These are phyloP conservation scores for Bondarzewia mesenterica DNA, from an alignment of 1,284 basidiomycete genomes.

Conservation along the genomic window DNA sequence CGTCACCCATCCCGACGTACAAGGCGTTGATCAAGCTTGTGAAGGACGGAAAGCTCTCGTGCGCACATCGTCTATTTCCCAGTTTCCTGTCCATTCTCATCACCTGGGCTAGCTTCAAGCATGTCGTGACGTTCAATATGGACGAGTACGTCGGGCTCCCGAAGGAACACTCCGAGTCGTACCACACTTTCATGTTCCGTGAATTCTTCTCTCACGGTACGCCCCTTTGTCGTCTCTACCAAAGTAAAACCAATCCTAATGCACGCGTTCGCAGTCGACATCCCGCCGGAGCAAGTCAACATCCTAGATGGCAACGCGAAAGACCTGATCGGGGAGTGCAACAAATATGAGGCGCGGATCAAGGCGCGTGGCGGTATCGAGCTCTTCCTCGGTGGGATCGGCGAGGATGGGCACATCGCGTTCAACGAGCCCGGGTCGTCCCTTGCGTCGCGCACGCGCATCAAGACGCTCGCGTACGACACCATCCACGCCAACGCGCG, in stretches of 20 bases:
- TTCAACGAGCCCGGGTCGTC: constrained; percentile 89
- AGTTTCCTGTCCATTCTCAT: background rate
- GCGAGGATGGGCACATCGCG: constrained; percentile 88
- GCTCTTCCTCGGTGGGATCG: constrained; percentile 88
- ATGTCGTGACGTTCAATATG: constrained; percentile 89
- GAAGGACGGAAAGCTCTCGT: constrained; percentile 74
- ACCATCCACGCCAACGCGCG: constrained; percentile 89
- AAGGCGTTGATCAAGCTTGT: constrained; percentile 74
- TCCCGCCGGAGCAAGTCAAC: constrained; percentile 75
- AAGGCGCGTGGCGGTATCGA: constrained; percentile 79
- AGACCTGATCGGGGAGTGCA: constrained; percentile 80
- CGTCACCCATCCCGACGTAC: constrained; percentile 84
- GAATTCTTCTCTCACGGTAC: constrained; percentile 77
- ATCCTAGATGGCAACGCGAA: constrained; percentile 78
- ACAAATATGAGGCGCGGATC: constrained; percentile 70
- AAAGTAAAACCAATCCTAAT: constrained; percentile 1
- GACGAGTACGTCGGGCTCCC: constrained; percentile 88
- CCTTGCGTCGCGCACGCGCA: constrained; percentile 77
- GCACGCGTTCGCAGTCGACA: constrained; percentile 54
- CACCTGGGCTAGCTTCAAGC: constrained; percentile 49
- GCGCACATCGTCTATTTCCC: constrained; percentile 21
- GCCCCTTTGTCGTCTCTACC: constrained; percentile 20
- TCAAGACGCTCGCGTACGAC: constrained; percentile 90
- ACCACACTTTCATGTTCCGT: constrained; percentile 89
- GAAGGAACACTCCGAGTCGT: constrained; percentile 75